Evolutionary conservation across 352 stramenopile species (phyloP), one percentile per base, ranked within the genome.

Genomic region (Pythium utonaiense): DNA sequence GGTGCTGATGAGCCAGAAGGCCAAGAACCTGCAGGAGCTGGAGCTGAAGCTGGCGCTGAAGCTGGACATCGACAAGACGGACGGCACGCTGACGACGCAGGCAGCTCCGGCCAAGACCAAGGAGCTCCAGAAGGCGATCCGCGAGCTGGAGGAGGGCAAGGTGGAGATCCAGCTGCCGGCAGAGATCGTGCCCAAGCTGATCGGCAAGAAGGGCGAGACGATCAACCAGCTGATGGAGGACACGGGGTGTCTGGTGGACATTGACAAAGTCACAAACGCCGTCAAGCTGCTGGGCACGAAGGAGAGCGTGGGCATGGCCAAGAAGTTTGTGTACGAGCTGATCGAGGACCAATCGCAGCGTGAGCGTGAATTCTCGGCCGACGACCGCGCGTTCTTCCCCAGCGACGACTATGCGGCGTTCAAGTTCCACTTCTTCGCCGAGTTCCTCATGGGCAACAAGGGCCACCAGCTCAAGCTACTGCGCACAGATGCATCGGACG

Each of bases 221-320:
- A 91, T 93, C 60, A 90, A 88, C 57, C 79, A 91, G 62, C 62
- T 91, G 44, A 93, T 93, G 83, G 78, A 89, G 54, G 78, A 93
- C 62, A 87, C 83, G 5, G 83, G 77, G 16, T 77, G 71, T 16
- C 66, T 90, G 9, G 68, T 93, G 24, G 79, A 91, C 63, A 93
- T 93, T 60, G 83, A 93, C 68, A 87, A 86, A 66, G 71, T 91
- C 30, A 75, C 76, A 14, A 91, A 91, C 69, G 70, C 74, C 51
- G 77, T 93, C 53, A 69, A 70, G 12, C 69, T 91, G 24, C 79
- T 81, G 17, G 83, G 83, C 38, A 74, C 77, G 0, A 75, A 80
- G 47, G 76, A 83, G 33, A 89, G 68, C 51, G 80, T 93, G 0
- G 58, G 25, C 19, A 74, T 63, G 25, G 83, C 83, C 2, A 77